Conservation (phyloP, 2,329 filamentous ascomycete genomes). For the Helotiales sp. region DNA sequence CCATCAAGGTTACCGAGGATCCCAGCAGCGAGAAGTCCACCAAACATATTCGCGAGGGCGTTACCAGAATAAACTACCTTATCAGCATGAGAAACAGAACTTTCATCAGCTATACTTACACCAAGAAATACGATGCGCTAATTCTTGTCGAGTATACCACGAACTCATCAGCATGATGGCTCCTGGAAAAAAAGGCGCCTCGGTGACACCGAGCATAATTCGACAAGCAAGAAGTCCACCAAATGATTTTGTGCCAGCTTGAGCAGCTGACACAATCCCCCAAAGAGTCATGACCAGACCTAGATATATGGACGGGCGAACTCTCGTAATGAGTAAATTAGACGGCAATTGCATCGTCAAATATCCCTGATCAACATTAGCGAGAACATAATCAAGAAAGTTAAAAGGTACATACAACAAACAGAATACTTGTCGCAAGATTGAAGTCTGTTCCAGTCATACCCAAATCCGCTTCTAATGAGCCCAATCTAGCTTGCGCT, state of each 20-base stretch:
- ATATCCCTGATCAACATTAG: slow-evolving; percentile 44
- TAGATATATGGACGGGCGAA: slow-evolving; percentile 52
- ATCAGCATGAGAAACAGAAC: neutral
- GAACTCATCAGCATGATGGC: slow-evolving; percentile 53
- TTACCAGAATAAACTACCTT: slow-evolving; percentile 49
- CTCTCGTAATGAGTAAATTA: slow-evolving; percentile 52
- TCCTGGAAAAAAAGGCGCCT: slow-evolving; percentile 58
- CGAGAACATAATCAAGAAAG: neutral
- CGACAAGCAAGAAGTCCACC: slow-evolving; percentile 51
- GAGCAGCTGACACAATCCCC: slow-evolving; percentile 49
- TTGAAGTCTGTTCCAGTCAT: slow-evolving; percentile 64
- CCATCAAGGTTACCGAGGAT: slow-evolving; percentile 54
- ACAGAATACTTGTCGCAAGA: slow-evolving; percentile 58
- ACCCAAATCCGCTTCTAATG: slow-evolving; percentile 56
- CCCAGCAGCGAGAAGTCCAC: slow-evolving; percentile 55
- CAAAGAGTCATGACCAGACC: slow-evolving; percentile 46
- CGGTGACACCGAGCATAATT: slow-evolving; percentile 54
- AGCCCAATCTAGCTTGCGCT: slow-evolving; percentile 58
- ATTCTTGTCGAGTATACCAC: slow-evolving; percentile 52
- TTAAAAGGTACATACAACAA: slow-evolving; percentile 49
- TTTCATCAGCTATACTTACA: neutral
- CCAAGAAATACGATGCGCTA: slow-evolving; percentile 50
- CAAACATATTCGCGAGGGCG: slow-evolving; percentile 53
- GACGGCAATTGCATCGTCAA: slow-evolving; percentile 54
- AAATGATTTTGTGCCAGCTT: slow-evolving; percentile 52